Conservation (phyloP, 148 eudicot genomes). For the Camellia lanceoleosa region DNA sequence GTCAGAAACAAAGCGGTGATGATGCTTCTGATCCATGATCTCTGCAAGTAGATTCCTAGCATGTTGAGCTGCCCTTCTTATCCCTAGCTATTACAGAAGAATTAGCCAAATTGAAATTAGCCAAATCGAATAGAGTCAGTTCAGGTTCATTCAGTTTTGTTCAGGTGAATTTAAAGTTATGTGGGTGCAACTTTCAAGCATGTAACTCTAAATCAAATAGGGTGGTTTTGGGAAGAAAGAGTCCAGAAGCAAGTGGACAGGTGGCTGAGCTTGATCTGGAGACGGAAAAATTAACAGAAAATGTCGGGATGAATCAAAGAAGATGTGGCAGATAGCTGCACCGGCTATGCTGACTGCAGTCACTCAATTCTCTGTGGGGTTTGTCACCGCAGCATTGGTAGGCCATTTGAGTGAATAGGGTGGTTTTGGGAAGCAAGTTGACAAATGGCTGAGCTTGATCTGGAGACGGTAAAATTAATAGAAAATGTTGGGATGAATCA, state of each 20-base stretch:
- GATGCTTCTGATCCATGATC: conserved; percentile 35
- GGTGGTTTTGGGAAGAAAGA: neutral
- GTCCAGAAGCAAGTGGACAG: conserved; percentile 7
- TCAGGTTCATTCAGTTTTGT: neutral
- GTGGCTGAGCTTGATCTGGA: neutral
- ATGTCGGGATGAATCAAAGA: conserved; percentile 21
- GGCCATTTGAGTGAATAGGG: conserved; percentile 21
- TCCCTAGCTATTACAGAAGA: conserved; percentile 35
- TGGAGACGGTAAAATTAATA: conserved; percentile 14
- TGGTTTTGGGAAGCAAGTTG: neutral
- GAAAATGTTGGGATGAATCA: conserved; percentile 20
- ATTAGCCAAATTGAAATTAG: too few relatives aligned
- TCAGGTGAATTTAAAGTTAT: neutral
- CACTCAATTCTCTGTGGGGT: conserved; percentile 19
- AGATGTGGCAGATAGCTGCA: conserved; percentile 23
- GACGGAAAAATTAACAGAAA: conserved; percentile 14
- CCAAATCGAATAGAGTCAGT: neutral
- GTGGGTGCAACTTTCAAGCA: neutral
- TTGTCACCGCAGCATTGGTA: conserved; percentile 22
- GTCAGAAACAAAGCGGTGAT: conserved; percentile 30
- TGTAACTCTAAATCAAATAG: neutral
- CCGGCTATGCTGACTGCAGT: conserved; percentile 19
- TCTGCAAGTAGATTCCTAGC: conserved; percentile 44
- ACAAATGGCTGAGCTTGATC: neutral
- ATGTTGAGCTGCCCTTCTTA: conserved; percentile 38